phyloP scores from a whole-genome alignment of 2,329 filamentous ascomycete genomes.

The Sporothrix variecibatus region DNA sequence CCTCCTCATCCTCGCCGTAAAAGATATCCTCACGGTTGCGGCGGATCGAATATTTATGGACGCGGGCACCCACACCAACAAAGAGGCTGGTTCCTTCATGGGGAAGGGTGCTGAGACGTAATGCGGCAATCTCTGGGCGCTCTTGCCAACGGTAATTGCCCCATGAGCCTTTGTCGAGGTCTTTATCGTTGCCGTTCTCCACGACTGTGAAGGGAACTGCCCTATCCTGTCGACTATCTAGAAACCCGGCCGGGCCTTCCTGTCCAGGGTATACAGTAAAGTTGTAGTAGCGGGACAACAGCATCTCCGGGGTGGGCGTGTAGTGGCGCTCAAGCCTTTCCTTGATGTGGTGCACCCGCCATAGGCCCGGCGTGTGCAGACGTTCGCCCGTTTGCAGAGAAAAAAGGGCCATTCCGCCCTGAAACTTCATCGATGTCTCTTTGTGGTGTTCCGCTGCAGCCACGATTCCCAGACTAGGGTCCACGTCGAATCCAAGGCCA shows the following conservation, averaged over 20 bases:
- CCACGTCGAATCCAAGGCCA: conserved; percentile 53
- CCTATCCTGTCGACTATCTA: neutral
- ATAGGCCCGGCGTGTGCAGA: conserved; percentile 39
- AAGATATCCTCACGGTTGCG: conserved; percentile 37
- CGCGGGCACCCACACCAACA: conserved; percentile 41
- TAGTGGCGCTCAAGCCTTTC: neutral
- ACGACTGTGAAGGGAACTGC: neutral
- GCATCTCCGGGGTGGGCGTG: neutral
- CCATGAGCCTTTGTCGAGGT: neutral
- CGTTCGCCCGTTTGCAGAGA: conserved; percentile 49
- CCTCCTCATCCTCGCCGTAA: conserved; percentile 21
- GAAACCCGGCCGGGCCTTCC: neutral
- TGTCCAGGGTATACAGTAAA: neutral
- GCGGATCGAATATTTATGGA: conserved; percentile 51
- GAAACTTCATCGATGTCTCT: neutral
- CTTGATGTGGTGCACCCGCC: conserved; percentile 4
- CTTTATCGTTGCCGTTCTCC: neutral
- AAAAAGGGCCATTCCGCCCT: conserved; percentile 49
- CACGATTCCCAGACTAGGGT: conserved; percentile 51
- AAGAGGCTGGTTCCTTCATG: conserved; percentile 53
- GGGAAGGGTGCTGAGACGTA: conserved; percentile 51
- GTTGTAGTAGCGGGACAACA: neutral
- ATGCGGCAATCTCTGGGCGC: conserved; percentile 37
- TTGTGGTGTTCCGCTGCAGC: conserved; percentile 52
- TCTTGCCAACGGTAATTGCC: neutral